Evolutionary conservation across 345 rosid genomes (phyloP).

Genomic region (Reutealis trisperma): DNA sequence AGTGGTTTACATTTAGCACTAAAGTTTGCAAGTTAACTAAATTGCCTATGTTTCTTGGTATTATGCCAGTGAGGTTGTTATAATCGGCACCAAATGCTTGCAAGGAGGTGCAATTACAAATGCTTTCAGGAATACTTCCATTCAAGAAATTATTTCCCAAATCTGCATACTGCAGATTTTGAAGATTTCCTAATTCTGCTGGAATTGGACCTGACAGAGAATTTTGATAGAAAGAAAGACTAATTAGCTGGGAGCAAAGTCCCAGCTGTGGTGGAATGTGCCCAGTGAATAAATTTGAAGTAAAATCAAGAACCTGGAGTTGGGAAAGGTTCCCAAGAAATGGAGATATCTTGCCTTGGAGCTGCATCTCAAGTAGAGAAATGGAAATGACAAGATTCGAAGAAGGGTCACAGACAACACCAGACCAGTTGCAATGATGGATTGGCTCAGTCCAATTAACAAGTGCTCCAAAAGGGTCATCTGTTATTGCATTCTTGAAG

Average conservation of each 20-base stretch:
- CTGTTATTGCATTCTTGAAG: constrained; percentile 53
- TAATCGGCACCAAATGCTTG: constrained; percentile 35
- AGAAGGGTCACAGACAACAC: constrained; percentile 57
- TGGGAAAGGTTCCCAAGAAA: constrained; percentile 64
- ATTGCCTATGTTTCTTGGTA: constrained; percentile 61
- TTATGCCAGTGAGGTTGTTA: constrained; percentile 66
- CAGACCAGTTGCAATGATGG: constrained; percentile 83
- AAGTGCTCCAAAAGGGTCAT: constrained; percentile 61
- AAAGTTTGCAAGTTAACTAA: constrained; percentile 58
- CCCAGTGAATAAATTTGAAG: constrained; percentile 58
- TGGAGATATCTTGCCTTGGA: constrained; percentile 65
- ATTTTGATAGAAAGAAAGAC: constrained; percentile 50
- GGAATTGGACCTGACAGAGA: constrained; percentile 71
- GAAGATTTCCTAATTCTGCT: constrained; percentile 53
- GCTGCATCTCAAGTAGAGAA: constrained; percentile 61
- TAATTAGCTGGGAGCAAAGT: constrained; percentile 48
- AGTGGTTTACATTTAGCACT: constrained; percentile 41
- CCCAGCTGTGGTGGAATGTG: constrained; percentile 65
- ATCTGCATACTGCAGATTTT: constrained; percentile 51
- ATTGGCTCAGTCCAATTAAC: constrained; percentile 58
- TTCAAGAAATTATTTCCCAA: constrained; percentile 56
- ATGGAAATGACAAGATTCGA: constrained; percentile 46
- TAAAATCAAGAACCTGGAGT: constrained; percentile 88
- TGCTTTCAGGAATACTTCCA: constrained; percentile 60
- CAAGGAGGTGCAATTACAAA: constrained; percentile 60